A percentile compares a stretch with the other conserved stretches of the same genome.
Conservation (phyloP, 805 yeast genomes). For the Lachancea sp. region DNA sequence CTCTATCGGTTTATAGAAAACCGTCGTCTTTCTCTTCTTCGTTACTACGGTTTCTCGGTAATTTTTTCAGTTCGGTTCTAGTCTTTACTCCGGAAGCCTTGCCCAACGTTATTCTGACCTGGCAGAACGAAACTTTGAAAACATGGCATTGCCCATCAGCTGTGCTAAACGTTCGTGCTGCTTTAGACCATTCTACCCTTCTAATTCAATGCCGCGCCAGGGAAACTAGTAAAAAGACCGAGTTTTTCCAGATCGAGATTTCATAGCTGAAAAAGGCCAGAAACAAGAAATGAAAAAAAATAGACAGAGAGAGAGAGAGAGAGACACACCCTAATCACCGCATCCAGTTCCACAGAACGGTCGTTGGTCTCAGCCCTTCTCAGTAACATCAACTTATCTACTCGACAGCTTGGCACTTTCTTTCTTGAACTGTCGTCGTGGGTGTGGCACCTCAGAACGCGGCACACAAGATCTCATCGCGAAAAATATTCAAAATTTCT, state of each 20-base stretch:
- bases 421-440: slow-evolving; percentile 2
- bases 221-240: not conserved
- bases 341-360: too few species aligned
- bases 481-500: slow-evolving; percentile 1
- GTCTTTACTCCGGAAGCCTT: not conserved
- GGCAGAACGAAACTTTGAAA: not conserved
- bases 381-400: not conserved
- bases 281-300: too few species aligned
- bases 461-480: not conserved
- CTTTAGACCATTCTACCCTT: not conserved
- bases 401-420: slow-evolving; percentile 1
- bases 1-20: too few species aligned
- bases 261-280: not conserved
- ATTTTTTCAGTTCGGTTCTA: not conserved
- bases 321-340: too few species aligned
- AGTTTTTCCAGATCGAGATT: not conserved
- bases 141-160: slow-evolving; percentile 1
- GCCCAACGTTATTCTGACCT: not conserved
- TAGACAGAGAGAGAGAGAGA: too few species aligned
- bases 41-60: not conserved
- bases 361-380: not conserved
- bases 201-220: not conserved
- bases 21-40: not conserved
- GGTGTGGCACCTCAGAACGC: slow-evolving; percentile 5
- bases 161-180: not conserved